These are phyloP conservation scores for Phyllosticta citrichinensis DNA, from an alignment of 2,329 filamentous ascomycete species.

Conservation along the genomic window DNA sequence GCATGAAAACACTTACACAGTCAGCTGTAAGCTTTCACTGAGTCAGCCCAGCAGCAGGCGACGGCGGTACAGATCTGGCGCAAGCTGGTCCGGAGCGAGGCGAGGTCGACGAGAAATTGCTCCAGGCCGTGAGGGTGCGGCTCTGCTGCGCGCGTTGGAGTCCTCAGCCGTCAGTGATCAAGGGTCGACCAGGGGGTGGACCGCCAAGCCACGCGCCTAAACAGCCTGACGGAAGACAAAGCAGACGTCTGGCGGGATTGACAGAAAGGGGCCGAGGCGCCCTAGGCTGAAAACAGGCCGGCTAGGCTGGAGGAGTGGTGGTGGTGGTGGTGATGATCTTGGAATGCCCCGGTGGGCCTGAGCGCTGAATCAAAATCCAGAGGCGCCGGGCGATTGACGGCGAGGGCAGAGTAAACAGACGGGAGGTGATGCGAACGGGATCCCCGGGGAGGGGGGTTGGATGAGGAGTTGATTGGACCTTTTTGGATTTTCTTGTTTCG, in stretches of 20 bases:
- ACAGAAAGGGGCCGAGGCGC: background rate
- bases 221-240: background rate
- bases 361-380: conserved; percentile 27
- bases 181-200: background rate
- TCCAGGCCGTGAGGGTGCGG: background rate
- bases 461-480: background rate
- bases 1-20: conserved; percentile 9
- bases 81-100: background rate
- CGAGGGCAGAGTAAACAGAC: conserved; percentile 12
- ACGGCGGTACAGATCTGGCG: conserved; percentile 2
- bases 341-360: conserved; percentile 17
- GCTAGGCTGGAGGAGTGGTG: background rate
- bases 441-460: background rate
- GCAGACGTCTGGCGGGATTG: background rate
- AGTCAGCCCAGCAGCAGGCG: conserved; percentile 5
- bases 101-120: background rate
- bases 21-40: conserved; percentile 11
- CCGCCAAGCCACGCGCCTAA: conserved; percentile 5
- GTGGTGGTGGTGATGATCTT: background rate
- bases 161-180: conserved; percentile 6
- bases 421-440: conserved; percentile 18
- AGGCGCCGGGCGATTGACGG: conserved; percentile 14
- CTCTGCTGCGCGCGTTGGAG: background rate
- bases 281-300: background rate
- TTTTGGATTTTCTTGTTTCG: background rate